Evolutionary conservation across 306 rosid species (phyloP).

Genomic region (Sechiopsis laciniata): DNA sequence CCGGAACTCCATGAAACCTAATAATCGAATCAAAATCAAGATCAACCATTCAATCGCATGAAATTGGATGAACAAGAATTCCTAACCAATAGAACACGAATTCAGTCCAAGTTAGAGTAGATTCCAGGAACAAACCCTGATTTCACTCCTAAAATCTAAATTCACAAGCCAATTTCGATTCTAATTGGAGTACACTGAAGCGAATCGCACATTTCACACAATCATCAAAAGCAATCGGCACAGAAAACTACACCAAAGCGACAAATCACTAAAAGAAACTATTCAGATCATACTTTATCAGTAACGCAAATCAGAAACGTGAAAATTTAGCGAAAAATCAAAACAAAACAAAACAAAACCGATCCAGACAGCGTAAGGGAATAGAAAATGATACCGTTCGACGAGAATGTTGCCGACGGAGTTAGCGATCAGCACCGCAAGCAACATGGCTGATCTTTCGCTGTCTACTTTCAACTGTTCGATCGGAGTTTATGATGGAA

Average conservation of each 20-base stretch:
- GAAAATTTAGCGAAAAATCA: not conserved
- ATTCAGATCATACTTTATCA: not conserved
- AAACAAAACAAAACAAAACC: no score
- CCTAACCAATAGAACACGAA: not conserved
- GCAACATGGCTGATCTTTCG: slow-evolving; percentile 35
- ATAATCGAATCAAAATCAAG: not conserved
- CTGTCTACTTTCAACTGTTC: not conserved
- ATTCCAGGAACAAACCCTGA: not conserved
- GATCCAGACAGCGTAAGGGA: not conserved
- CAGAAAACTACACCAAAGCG: not conserved
- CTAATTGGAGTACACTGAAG: not conserved
- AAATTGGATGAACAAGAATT: no score
- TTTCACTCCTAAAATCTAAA: not conserved
- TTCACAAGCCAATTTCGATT: not conserved
- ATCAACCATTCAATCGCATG: not conserved
- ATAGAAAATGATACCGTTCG: slow-evolving; percentile 47
- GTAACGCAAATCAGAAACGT: slow-evolving; percentile 38
- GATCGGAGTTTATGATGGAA: slow-evolving; percentile 14
- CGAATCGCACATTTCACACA: not conserved
- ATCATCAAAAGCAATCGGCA: not conserved
- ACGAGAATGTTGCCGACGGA: slow-evolving; percentile 74
- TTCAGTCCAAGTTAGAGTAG: not conserved
- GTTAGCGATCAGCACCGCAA: slow-evolving; percentile 64
- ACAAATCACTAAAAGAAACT: not conserved
- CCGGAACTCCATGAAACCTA: slow-evolving; percentile 95